Base-by-base conservation (phyloP, 1,284 basidiomycete genomes). In the Apiotrichum sp. region DNA sequence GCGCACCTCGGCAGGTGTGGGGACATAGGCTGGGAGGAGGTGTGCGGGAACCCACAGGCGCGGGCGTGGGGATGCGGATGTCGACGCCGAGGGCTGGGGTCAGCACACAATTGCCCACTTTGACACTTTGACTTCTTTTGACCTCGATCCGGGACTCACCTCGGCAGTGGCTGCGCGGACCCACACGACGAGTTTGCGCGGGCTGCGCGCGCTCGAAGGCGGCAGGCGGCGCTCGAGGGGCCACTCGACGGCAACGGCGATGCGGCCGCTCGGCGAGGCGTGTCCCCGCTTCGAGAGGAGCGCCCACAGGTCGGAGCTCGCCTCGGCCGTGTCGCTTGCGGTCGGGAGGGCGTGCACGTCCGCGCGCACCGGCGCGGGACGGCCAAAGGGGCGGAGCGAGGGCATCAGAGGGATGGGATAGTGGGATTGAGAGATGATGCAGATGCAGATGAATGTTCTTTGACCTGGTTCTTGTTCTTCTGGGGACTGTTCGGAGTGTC, bases 21-120 rank as follows among this genome's bases (percentile, higher is more conserved):
- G 48, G 1, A 65, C 56, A 48, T 58, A 69, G 5, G 65, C 35
- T 0, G 72, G 72, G 10, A 72, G 35, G 0, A 73, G 63, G 29
- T 66, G 63, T 1, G 62, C 50, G 2, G 69, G 69, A 3, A 74
- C 48, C 29, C 59, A 63, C 8, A 71, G 58, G 2, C 58, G 42
- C 2, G 59, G 54, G 34, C 50, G 51, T 3, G 47, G 39, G 10
- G 56, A 53, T 4, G 41, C 6, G 29, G 52, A 48, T 39, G 48
- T 11, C 3, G 5, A 35, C n/a, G 31, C 42, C 42, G 41, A 39
- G 14, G 34, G 36, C 43, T 46, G 29, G 6, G 13, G n/a, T 5
- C 34, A n/a, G 40, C 45, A 22, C 50, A 41, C n/a, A 36, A 14
- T 6, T 38, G 22, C 35, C 35, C 47, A 45, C 33, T 33, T 36